These are phyloP conservation scores for Pseudognaphalium luteoalbum DNA, from an alignment of 129 eudicot species.

Conservation along the genomic window DNA sequence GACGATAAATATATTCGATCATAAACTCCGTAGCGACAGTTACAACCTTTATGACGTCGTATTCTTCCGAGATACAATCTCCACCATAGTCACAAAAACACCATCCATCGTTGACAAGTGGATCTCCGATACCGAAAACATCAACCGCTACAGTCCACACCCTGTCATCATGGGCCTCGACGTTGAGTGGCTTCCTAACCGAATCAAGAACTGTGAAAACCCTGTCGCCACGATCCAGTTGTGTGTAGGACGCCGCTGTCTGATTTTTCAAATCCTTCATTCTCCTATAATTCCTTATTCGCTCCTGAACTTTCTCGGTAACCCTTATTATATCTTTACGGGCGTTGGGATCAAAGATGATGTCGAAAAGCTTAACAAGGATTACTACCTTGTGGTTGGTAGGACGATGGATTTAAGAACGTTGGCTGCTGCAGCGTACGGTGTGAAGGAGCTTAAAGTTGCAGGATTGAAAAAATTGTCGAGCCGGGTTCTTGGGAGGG, in stretches of 20 bases:
- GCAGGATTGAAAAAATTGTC: slow-evolving; percentile 40
- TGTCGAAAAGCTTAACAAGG: slow-evolving; percentile 11
- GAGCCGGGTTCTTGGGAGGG: slow-evolving; percentile 34
- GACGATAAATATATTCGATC: too few relatives aligned
- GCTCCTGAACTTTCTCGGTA: slow-evolving; percentile 20
- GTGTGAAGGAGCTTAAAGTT: slow-evolving; percentile 16
- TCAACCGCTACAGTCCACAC: not conserved
- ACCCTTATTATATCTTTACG: slow-evolving; percentile 25
- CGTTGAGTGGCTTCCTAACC: slow-evolving; percentile 42
- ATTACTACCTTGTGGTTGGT: slow-evolving; percentile 24
- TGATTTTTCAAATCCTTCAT: slow-evolving; percentile 30
- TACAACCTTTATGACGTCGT: slow-evolving; percentile 28
- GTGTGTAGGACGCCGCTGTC: slow-evolving; percentile 30
- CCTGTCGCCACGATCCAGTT: slow-evolving; percentile 38
- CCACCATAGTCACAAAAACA: slow-evolving; percentile 34
- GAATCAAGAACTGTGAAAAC: not conserved
- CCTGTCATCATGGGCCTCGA: slow-evolving; percentile 34
- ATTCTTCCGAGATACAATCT: slow-evolving; percentile 28
- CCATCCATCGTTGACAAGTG: slow-evolving; percentile 31
- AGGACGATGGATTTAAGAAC: slow-evolving; percentile 22
- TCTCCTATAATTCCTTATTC: slow-evolving; percentile 19
- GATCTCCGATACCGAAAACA: slow-evolving; percentile 30
- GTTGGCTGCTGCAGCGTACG: slow-evolving; percentile 24
- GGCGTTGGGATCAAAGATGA: slow-evolving; percentile 40
- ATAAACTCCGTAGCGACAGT: not conserved